These are phyloP conservation scores for Xanthoceras sorbifolium DNA, from an alignment of 345 rosid genomes.

Conservation along the genomic window DNA sequence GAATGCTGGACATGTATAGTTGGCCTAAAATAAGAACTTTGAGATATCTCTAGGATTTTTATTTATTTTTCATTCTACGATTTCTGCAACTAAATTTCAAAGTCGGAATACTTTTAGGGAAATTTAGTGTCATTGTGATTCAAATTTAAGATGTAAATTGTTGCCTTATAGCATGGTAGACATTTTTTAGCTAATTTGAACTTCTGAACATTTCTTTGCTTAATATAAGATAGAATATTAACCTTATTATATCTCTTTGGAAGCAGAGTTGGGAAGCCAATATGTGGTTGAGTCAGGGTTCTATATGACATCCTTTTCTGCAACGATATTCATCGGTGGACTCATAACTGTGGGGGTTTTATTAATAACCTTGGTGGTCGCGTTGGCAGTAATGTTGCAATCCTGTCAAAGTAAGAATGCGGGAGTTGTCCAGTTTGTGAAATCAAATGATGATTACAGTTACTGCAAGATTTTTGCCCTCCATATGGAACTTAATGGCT, in stretches of 20 bases:
- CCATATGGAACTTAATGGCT: conserved; percentile 64
- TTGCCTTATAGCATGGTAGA: not conserved
- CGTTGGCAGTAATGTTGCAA: conserved; percentile 74
- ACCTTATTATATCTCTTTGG: conserved; percentile 4
- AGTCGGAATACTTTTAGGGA: too few relatives aligned
- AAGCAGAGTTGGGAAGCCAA: conserved; percentile 60
- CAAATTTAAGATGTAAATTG: not conserved
- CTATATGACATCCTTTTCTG: conserved; percentile 77
- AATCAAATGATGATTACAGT: conserved; percentile 34
- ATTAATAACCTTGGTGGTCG: conserved; percentile 55
- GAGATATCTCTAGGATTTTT: not conserved
- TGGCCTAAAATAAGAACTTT: not conserved
- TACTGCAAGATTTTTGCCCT: conserved; percentile 54
- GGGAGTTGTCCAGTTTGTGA: conserved; percentile 48
- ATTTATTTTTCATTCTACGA: not conserved
- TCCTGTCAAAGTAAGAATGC: conserved; percentile 54
- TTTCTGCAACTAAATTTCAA: not conserved
- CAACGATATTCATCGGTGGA: conserved; percentile 62
- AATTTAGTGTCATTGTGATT: not conserved
- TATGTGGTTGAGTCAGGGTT: conserved; percentile 66
- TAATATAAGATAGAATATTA: conserved; percentile 4
- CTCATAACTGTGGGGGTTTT: conserved; percentile 64
- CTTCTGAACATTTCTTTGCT: not conserved
- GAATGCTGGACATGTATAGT: not conserved
- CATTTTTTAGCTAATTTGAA: not conserved